Percentiles rank a stretch among this genome's conserved stretches.
phyloP scores from a whole-genome alignment of 1,284 basidiomycete genomes.

The Rhodofomes roseus region DNA sequence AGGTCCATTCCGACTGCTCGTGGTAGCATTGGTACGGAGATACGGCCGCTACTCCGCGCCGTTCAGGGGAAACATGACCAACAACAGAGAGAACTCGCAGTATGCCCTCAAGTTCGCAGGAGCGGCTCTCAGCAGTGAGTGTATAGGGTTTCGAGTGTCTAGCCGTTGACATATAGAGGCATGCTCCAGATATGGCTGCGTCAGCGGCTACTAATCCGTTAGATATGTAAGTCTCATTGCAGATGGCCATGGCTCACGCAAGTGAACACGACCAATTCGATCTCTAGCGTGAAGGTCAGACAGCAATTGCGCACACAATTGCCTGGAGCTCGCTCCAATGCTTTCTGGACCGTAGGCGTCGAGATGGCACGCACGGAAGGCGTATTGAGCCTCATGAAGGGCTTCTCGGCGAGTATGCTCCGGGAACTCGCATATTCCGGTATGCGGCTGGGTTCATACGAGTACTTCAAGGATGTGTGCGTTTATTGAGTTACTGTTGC shows the following conservation, averaged over 20 bases:
- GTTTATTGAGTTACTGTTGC: conserved; percentile 8
- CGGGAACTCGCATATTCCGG: conserved; percentile 36
- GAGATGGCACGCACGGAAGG: conserved; percentile 34
- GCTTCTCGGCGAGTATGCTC: conserved; percentile 34
- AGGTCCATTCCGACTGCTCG: neutral
- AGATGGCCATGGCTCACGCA: neutral
- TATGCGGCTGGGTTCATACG: conserved; percentile 35
- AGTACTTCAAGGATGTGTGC: conserved; percentile 37
- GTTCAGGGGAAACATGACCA: neutral
- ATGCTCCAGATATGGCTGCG: conserved; percentile 30
- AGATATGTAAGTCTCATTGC: conserved; percentile 28
- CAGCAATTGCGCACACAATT: conserved; percentile 34
- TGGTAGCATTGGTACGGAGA: neutral
- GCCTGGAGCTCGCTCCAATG: conserved; percentile 27
- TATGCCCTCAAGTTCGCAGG: conserved; percentile 30
- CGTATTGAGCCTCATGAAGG: conserved; percentile 29
- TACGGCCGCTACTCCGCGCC: neutral
- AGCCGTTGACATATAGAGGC: neutral
- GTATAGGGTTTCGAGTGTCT: neutral
- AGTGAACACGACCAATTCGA: no score
- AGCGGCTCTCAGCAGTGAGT: conserved; percentile 29
- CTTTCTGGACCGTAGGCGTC: conserved; percentile 34
- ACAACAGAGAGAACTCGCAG: conserved; percentile 13
- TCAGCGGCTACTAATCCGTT: conserved; percentile 36
- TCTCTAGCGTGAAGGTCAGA: conserved; percentile 25